Percentiles rank a stretch among this genome's conserved stretches.
Evolutionary conservation across 1,139 yeast species (phyloP).

Genomic region (Debaryomycetaceae sp.): DNA sequence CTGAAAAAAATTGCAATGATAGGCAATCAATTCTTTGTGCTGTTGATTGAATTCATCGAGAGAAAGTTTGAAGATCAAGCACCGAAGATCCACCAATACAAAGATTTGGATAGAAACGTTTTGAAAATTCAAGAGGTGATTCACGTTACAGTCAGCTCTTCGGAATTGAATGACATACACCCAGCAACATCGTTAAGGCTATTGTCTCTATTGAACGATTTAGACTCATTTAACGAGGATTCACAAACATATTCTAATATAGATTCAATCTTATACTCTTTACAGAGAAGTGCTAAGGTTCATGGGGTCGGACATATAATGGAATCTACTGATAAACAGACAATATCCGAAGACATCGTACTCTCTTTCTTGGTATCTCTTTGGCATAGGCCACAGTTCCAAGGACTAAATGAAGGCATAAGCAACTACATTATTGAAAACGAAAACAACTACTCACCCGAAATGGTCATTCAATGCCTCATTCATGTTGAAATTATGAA

Average conservation of each 20-base stretch:
- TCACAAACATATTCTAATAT: neutral
- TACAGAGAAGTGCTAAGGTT: no score
- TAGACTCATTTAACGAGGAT: neutral
- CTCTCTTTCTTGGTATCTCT: slow-evolving; percentile 16
- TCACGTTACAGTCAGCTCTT: neutral
- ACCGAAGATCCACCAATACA: slow-evolving; percentile 37
- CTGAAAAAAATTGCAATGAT: slow-evolving; percentile 5
- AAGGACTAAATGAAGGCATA: neutral
- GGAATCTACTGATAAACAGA: slow-evolving; percentile 3
- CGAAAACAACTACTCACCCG: slow-evolving; percentile 20
- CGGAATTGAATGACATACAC: neutral
- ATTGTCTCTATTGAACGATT: neutral
- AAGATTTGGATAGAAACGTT: slow-evolving; percentile 27
- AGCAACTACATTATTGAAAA: slow-evolving; percentile 12
- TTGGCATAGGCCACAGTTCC: slow-evolving; percentile 9
- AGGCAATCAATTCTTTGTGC: slow-evolving; percentile 19
- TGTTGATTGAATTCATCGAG: slow-evolving; percentile 27
- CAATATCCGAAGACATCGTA: slow-evolving; percentile 23
- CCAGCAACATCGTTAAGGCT: neutral
- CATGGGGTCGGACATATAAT: neutral
- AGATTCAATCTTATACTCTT: neutral
- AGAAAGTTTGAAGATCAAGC: slow-evolving; percentile 21
- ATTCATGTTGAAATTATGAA: slow-evolving; percentile 9
- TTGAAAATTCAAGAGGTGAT: slow-evolving; percentile 26
- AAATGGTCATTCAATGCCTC: slow-evolving; percentile 18